Percentiles rank a stretch among this genome's conserved stretches.
phyloP scores from a whole-genome alignment of 306 rosid species.

The Rosa multiflora region DNA sequence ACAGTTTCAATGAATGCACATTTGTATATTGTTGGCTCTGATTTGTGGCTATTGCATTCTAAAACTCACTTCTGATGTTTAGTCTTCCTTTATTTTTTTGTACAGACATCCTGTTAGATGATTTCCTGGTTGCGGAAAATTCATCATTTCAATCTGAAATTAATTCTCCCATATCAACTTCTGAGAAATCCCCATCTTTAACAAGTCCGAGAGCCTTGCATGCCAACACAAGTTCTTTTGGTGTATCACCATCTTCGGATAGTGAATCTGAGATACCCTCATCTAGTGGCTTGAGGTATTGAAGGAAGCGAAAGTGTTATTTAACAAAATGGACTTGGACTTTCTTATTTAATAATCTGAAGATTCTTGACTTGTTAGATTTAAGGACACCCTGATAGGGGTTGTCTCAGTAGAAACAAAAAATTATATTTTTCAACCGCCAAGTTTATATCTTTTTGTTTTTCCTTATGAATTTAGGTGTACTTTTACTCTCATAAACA shows the following conservation, averaged over 20 bases:
- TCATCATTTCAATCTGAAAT: conserved; percentile 57
- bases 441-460: neutral
- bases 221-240: conserved; percentile 41
- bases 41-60: neutral
- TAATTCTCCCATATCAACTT: conserved; percentile 45
- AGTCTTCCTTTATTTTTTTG: conserved; percentile 7
- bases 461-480: neutral
- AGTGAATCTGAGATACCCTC: conserved; percentile 45
- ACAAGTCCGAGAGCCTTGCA: conserved; percentile 54
- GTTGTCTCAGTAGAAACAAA: neutral
- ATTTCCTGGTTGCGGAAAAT: conserved; percentile 92
- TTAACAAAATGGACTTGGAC: conserved; percentile 19
- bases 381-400: neutral
- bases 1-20: neutral
- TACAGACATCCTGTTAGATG: conserved; percentile 80
- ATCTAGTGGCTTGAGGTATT: conserved; percentile 65
- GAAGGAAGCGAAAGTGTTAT: conserved; percentile 11
- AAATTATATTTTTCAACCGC: neutral
- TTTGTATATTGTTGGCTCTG: neutral
- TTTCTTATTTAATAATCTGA: too few species aligned
- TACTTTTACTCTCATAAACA: neutral
- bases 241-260: conserved; percentile 40
- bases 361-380: neutral
- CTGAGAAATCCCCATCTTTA: conserved; percentile 63
- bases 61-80: neutral